Evolutionary conservation across 495 filamentous ascomycete species (phyloP).

Genomic region (Podospora didyma): DNA sequence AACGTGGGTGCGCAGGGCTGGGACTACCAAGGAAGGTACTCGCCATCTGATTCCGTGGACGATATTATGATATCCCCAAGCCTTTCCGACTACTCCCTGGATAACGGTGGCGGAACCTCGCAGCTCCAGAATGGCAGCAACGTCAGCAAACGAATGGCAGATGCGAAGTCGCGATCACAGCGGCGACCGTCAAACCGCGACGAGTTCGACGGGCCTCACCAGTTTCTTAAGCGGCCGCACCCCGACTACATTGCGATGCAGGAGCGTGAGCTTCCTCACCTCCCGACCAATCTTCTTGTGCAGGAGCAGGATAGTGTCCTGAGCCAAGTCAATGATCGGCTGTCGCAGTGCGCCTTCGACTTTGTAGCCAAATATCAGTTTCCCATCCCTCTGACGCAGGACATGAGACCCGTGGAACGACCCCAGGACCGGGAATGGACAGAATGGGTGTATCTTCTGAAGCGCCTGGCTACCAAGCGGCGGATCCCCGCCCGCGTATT

Average conservation of each 20-base stretch:
- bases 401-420: slow-evolving; percentile 74
- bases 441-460: slow-evolving; percentile 86
- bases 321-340: slow-evolving; percentile 72
- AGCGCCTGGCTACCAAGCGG: slow-evolving; percentile 78
- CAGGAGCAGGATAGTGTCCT: slow-evolving; percentile 82
- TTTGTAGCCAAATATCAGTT: slow-evolving; percentile 89
- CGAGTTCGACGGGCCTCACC: slow-evolving; percentile 84
- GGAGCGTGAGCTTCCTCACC: slow-evolving; percentile 73
- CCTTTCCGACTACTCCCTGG: slow-evolving; percentile 42
- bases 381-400: slow-evolving; percentile 72
- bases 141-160: slow-evolving; percentile 41
- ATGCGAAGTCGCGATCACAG: slow-evolving; percentile 56
- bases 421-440: slow-evolving; percentile 86
- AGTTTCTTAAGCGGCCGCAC: slow-evolving; percentile 66
- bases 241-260: slow-evolving; percentile 64
- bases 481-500: slow-evolving; percentile 77
- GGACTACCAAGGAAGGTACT: slow-evolving; percentile 38
- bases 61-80: slow-evolving; percentile 41
- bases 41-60: slow-evolving; percentile 46
- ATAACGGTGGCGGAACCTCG: slow-evolving; percentile 26
- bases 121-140: slow-evolving; percentile 36
- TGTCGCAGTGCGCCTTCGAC: slow-evolving; percentile 82
- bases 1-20: slow-evolving; percentile 29
- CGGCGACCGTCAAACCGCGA: slow-evolving; percentile 76
- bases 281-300: slow-evolving; percentile 76